A percentile compares a stretch with the other conserved stretches of the same genome.
phyloP scores from a whole-genome alignment of 139 green algal genomes.

The Pseudopediastrum boryanum region DNA sequence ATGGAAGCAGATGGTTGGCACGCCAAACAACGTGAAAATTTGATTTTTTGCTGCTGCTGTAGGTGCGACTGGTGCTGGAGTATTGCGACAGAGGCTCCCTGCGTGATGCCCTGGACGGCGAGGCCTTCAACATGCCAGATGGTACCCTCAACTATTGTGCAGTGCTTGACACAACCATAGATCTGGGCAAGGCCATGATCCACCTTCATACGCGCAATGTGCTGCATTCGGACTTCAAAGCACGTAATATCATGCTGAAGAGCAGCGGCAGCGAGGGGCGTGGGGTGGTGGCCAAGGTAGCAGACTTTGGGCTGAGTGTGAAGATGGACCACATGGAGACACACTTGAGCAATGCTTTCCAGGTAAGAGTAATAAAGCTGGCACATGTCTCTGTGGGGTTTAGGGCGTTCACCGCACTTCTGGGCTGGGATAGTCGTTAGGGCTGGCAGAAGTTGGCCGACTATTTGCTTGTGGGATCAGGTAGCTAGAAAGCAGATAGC shows the following conservation, averaged over 20 bases:
- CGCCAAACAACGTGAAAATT: neutral
- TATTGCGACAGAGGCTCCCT: slow-evolving; percentile 63
- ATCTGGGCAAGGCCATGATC: slow-evolving; percentile 59
- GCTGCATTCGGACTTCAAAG: slow-evolving; percentile 65
- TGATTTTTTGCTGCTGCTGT: neutral
- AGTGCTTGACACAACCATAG: slow-evolving; percentile 56
- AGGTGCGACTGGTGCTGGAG: slow-evolving; percentile 65
- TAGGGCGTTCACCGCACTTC: too few relatives aligned
- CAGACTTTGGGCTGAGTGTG: slow-evolving; percentile 61
- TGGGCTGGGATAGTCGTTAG: too few relatives aligned
- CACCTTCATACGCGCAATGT: slow-evolving; percentile 62
- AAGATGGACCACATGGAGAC: slow-evolving; percentile 59
- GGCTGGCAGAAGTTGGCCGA: too few relatives aligned
- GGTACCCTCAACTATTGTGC: slow-evolving; percentile 14
- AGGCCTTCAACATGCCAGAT: slow-evolving; percentile 38
- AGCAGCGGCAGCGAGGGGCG: slow-evolving; percentile 33
- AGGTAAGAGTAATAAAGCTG: slow-evolving; percentile 14
- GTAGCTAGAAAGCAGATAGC: too few relatives aligned
- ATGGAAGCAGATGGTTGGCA: too few relatives aligned
- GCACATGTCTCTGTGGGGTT: too few relatives aligned
- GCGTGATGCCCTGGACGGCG: slow-evolving; percentile 48
- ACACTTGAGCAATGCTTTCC: slow-evolving; percentile 49
- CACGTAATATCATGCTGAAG: slow-evolving; percentile 69
- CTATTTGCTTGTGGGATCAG: too few relatives aligned
- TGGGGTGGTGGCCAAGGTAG: slow-evolving; percentile 49